Evolutionary conservation across 306 rosid species (phyloP).

Genomic region (Lotus japonicus): DNA sequence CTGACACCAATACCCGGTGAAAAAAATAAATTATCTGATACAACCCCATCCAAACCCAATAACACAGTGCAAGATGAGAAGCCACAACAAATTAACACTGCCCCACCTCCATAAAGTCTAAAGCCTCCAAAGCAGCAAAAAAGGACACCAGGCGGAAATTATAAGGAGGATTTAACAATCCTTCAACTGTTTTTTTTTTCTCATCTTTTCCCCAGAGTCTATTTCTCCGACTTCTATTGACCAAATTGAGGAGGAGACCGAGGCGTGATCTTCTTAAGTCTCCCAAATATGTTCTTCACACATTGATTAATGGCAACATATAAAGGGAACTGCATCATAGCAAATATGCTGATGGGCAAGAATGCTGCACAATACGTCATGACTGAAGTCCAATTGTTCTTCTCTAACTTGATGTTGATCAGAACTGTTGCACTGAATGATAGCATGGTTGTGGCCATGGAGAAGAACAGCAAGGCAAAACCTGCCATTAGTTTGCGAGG

Average conservation of each 20-base stretch:
- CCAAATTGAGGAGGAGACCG: slow-evolving; percentile 16
- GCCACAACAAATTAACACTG: no score
- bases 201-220: slow-evolving; percentile 4
- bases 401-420: slow-evolving; percentile 21
- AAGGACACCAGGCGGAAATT: no score
- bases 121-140: no score
- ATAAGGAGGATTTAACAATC: no score
- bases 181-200: no score
- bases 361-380: slow-evolving; percentile 23
- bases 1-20: no score
- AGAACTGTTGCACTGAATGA: slow-evolving; percentile 29
- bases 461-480: slow-evolving; percentile 29
- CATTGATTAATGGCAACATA: slow-evolving; percentile 19
- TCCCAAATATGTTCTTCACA: not conserved
- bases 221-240: not conserved
- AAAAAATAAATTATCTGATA: no score
- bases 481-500: slow-evolving; percentile 33
- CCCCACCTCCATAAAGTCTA: no score
- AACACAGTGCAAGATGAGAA: no score
- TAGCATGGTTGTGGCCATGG: slow-evolving; percentile 37
- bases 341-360: slow-evolving; percentile 31
- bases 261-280: slow-evolving; percentile 24
- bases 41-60: no score
- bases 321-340: slow-evolving; percentile 28
- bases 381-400: slow-evolving; percentile 21